Evolutionary conservation across 2,329 filamentous ascomycete genomes (phyloP).

Genomic region (Aspergillus luchuensis): DNA sequence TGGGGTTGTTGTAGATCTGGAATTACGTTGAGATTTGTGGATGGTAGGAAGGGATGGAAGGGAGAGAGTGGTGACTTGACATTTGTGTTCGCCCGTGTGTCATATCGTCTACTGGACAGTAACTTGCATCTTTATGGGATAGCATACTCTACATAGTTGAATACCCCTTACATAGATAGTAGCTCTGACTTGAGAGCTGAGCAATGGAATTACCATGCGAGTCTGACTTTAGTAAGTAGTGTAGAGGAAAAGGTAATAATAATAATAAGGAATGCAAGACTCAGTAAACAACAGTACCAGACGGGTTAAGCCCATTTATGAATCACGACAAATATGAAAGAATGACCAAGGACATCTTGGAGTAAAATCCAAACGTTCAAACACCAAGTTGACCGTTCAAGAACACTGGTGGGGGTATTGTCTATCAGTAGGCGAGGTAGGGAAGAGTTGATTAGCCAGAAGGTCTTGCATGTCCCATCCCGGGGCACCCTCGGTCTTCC

Average conservation of each 20-base stretch:
- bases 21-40: not conserved
- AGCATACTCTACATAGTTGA: conserved; percentile 16
- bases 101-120: not conserved
- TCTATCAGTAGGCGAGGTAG: conserved; percentile 42
- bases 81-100: no score
- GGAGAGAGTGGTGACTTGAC: no score
- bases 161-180: conserved; percentile 22
- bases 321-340: not conserved
- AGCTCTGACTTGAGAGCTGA: not conserved
- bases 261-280: not conserved
- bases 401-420: conserved; percentile 37
- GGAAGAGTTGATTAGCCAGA: conserved; percentile 51
- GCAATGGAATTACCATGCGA: not conserved
- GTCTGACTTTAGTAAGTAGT: not conserved
- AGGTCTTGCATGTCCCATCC: conserved; percentile 53
- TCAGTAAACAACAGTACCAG: not conserved
- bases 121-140: not conserved
- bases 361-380: not conserved
- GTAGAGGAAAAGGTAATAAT: not conserved
- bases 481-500: conserved; percentile 52
- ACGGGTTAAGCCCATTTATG: not conserved
- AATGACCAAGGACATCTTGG: not conserved
- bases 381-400: not conserved
- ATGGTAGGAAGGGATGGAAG: no score
- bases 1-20: conserved; percentile 35